Conservation (phyloP, 208 protist species). For the Acanthamoeba castellanii region DNA sequence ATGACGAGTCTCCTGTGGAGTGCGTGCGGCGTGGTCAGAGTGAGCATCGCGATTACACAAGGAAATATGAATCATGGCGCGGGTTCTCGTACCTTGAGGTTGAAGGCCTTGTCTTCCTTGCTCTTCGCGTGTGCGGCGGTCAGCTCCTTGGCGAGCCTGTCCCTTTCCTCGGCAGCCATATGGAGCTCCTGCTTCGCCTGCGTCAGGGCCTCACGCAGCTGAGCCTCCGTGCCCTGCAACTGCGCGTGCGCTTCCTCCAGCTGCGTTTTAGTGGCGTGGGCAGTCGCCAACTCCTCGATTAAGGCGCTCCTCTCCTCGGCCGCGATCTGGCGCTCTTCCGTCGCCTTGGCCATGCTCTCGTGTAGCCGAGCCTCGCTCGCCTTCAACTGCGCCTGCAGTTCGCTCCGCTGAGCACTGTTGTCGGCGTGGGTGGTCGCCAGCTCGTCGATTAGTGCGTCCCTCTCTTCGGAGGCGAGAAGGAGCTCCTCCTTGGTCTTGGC, state of each 20-base stretch:
- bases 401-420: background rate
- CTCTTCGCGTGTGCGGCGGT: background rate
- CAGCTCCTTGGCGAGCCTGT: background rate
- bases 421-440: background rate
- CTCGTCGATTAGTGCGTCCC: background rate
- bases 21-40: background rate
- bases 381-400: background rate
- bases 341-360: background rate
- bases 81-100: background rate
- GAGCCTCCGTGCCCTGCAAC: background rate
- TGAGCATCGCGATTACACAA: background rate
- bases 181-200: background rate
- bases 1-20: slow-evolving; percentile 14
- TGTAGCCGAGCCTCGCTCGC: background rate
- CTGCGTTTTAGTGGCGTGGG: background rate
- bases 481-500: background rate
- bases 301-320: background rate
- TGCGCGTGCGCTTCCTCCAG: background rate
- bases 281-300: background rate
- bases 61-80: background rate
- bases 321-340: slow-evolving; percentile 21
- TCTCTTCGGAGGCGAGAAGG: background rate
- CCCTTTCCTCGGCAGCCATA: background rate
- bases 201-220: background rate
- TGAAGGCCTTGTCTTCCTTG: background rate